phyloP scores from a whole-genome alignment of 2,329 filamentous ascomycete genomes.

The Phaeosphaeria sp. region DNA sequence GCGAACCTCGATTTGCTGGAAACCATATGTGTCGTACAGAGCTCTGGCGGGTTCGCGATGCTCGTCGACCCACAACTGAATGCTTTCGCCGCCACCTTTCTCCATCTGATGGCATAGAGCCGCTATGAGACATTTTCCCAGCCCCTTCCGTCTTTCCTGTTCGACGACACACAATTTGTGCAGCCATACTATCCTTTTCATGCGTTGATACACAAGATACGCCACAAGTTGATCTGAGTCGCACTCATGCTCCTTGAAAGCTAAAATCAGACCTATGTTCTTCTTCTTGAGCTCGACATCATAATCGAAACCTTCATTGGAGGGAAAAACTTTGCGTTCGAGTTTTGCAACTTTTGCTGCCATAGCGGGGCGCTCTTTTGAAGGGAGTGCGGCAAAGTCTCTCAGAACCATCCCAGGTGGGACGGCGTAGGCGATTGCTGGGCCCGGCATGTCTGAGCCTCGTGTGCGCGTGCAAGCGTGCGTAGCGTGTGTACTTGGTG shows the following conservation, averaged over 20 bases:
- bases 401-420: conserved; percentile 19
- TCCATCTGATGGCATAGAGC: conserved; percentile 52
- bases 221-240: conserved; percentile 44
- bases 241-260: conserved; percentile 17
- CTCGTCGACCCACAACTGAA: conserved; percentile 62
- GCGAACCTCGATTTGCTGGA: conserved; percentile 54
- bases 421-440: not conserved
- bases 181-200: conserved; percentile 50
- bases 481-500: not conserved
- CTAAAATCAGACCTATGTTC: conserved; percentile 54
- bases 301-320: conserved; percentile 59
- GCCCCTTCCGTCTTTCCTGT: conserved; percentile 54
- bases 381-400: conserved; percentile 20
- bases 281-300: conserved; percentile 56
- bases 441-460: conserved; percentile 9
- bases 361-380: conserved; percentile 27
- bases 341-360: conserved; percentile 38
- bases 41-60: conserved; percentile 52
- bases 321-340: conserved; percentile 59
- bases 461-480: not conserved
- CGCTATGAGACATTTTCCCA: conserved; percentile 54
- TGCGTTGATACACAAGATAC: conserved; percentile 46
- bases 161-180: conserved; percentile 61
- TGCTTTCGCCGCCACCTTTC: conserved; percentile 55
- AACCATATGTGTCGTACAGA: conserved; percentile 55